These are phyloP conservation scores for barley (Hordeum vulgare) DNA, from an alignment of 176 grass and related monocot genomes.

Conservation along the genomic window MorexV3_pseudomolecules_assembly NC_058522.1:381377877-381378376, in stretches of 20 bases:
- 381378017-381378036: not conserved
- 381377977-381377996: too few relatives aligned
- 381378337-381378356: not conserved
- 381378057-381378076: not conserved
- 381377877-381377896: too few relatives aligned
- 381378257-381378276: not conserved
- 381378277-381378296: not conserved
- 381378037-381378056: not conserved
- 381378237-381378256: not conserved
- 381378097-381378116: not conserved
- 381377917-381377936: too few relatives aligned
- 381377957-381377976: too few relatives aligned
- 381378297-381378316: not conserved
- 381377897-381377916: too few relatives aligned
- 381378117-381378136: not conserved
- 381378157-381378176: not conserved
- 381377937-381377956: too few relatives aligned
- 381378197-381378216: slow-evolving; percentile 9
- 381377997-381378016: too few relatives aligned
- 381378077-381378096: not conserved
- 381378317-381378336: not conserved
- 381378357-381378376: not conserved
- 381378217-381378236: slow-evolving; percentile 15
- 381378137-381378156: slow-evolving; percentile 2
- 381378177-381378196: slow-evolving; percentile 14